A percentile compares a stretch with the other conserved stretches of the same genome.
Conservation (phyloP, 345 rosid genomes). For the Cardiospermum halicacabum region DNA sequence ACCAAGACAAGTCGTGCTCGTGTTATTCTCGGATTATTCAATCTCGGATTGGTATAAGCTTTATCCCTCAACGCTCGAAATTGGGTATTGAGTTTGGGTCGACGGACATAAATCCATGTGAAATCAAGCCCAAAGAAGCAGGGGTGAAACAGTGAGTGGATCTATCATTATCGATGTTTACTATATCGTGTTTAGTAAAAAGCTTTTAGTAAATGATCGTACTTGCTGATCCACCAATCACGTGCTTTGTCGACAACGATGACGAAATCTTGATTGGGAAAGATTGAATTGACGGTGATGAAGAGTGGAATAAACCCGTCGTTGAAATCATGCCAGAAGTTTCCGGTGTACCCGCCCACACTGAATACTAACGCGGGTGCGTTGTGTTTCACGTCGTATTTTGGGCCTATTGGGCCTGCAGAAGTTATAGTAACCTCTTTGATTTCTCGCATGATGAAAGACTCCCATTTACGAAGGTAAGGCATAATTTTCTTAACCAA, state of each 20-base stretch:
- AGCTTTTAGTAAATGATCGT: constrained; percentile 14
- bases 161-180: constrained; percentile 15
- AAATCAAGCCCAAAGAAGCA: constrained; percentile 26
- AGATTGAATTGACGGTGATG: constrained; percentile 29
- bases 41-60: constrained; percentile 12
- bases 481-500: constrained; percentile 29
- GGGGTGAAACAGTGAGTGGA: constrained; percentile 32
- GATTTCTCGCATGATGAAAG: constrained; percentile 25
- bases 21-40: background rate
- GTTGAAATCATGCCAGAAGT: constrained; percentile 37
- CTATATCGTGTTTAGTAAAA: constrained; percentile 16
- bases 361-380: constrained; percentile 31
- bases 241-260: constrained; percentile 14
- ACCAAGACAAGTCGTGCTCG: constrained; percentile 19
- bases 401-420: constrained; percentile 3
- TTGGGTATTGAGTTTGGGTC: constrained; percentile 21
- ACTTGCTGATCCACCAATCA: constrained; percentile 25
- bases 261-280: constrained; percentile 18
- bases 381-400: constrained; percentile 23
- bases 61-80: constrained; percentile 14
- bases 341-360: constrained; percentile 34
- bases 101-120: constrained; percentile 27
- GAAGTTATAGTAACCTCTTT: constrained; percentile 30
- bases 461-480: constrained; percentile 35
- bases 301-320: constrained; percentile 33